Conservation (phyloP, 768 basidiomycete genomes). For the Lepiota venenata region DNA sequence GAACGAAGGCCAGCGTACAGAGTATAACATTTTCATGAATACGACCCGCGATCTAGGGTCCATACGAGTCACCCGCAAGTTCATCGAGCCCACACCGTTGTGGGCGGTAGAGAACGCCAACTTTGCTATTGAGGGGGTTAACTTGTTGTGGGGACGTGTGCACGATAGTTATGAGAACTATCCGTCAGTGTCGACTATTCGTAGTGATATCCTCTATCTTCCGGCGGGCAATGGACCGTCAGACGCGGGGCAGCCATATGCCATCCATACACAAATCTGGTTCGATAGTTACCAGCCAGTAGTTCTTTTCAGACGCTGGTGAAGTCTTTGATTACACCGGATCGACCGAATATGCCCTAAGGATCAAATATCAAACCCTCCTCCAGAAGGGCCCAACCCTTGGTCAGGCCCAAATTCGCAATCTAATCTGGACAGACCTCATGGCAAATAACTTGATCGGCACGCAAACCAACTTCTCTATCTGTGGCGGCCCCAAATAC, state of each 20-base stretch:
- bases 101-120: slow-evolving; percentile 2
- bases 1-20: slow-evolving; percentile 3
- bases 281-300: not conserved
- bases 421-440: not conserved
- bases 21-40: not conserved
- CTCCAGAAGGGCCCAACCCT: not conserved
- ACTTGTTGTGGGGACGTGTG: not conserved
- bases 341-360: not conserved
- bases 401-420: not conserved
- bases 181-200: not conserved
- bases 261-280: too few relatives aligned
- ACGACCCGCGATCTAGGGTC: not conserved
- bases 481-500: not conserved
- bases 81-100: not conserved
- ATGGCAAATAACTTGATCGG: slow-evolving; percentile 1
- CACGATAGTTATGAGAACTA: not conserved
- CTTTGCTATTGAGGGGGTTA: not conserved
- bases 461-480: not conserved
- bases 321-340: not conserved
- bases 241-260: too few relatives aligned
- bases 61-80: not conserved
- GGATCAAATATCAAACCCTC: not conserved
- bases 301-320: too few relatives aligned
- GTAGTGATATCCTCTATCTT: not conserved
- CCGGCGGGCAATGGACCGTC: not conserved